These are phyloP conservation scores for Vigna unguiculata DNA, from an alignment of 306 rosid genomes.

Conservation along the genomic window DNA sequence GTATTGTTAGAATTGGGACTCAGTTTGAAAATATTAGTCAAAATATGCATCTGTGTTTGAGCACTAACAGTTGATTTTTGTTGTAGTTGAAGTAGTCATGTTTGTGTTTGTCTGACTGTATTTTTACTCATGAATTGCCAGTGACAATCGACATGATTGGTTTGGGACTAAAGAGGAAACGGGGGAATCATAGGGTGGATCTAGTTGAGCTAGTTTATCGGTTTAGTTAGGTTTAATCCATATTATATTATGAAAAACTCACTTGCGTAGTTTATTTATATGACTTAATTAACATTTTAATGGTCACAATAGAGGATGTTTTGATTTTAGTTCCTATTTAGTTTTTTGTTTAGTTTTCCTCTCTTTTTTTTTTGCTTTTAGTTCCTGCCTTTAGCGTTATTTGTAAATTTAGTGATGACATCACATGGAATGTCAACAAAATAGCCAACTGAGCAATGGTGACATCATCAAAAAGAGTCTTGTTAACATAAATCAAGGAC, in stretches of 20 bases:
- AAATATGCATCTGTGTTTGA: background rate
- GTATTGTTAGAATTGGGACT: background rate
- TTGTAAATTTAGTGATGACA: too few relatives aligned
- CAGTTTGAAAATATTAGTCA: background rate
- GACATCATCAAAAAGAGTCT: too few relatives aligned
- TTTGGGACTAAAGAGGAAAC: background rate
- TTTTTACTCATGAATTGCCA: background rate
- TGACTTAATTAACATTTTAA: too few relatives aligned
- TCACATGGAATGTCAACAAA: too few relatives aligned
- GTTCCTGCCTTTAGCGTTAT: too few relatives aligned
- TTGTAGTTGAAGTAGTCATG: background rate
- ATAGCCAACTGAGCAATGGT: too few relatives aligned
- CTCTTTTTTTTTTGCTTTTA: too few relatives aligned
- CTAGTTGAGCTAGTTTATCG: background rate
- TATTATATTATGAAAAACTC: background rate
- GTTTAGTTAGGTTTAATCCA: background rate
- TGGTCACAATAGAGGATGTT: too few relatives aligned
- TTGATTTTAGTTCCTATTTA: too few relatives aligned
- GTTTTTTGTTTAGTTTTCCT: too few relatives aligned
- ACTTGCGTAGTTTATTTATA: too few relatives aligned
- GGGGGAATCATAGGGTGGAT: background rate
- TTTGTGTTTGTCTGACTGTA: slow-evolving; percentile 1
- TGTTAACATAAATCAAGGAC: too few relatives aligned
- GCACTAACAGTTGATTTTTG: background rate
- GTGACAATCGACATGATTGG: background rate